Base-by-base conservation (phyloP, 768 basidiomycete genomes). In the Harrya chromipes region DNA sequence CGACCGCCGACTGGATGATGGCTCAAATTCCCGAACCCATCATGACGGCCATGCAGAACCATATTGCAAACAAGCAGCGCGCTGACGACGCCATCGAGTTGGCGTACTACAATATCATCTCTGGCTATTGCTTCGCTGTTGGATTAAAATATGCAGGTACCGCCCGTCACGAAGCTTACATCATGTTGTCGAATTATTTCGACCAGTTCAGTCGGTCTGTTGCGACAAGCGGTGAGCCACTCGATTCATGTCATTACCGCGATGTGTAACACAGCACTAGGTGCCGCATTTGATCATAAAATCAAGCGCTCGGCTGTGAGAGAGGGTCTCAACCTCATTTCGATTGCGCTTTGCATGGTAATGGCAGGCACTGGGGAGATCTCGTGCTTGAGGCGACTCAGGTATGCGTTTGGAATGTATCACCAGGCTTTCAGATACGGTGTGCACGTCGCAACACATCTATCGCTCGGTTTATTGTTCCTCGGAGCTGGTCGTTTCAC, bases 291-390 rank as follows among this genome's bases (percentile, higher is more conserved):
- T 57, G 92, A 97, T 62, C 84, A 87, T 51, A 87, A 86, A 60
- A 92, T 97, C 64, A 87, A 88, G 60, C 84, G 94, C 2, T 84
- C 87, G 6, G 87, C 92, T 4, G 80, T 94, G 20, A 80, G 94
- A 12, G 90, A 93, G 59, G 91, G 90, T 4, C 74, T 97, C 31
- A 94, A 90, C 61, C 72, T 94, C 35, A 87, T 98, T 47, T 87
- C 90, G 0, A 77, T 97, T 31, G 77, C 94, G 1, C 71, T 97
- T 27, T 84, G 89, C 62, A 87, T 95, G 79, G 87, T 98, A 37
- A 95, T 98, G 91, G 93, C 95, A 2, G 97, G 97, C 10, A 95
- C 94, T 0, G 97, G 97, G 4, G 94, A 98, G 66, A 81, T 97
- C 43, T 87, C 86, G 47, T 91, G 90, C 57, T 74, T 98, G 16